Conservation (phyloP, 108 stramenopile genomes). For the Nannochloropsis oceanica region DNA sequence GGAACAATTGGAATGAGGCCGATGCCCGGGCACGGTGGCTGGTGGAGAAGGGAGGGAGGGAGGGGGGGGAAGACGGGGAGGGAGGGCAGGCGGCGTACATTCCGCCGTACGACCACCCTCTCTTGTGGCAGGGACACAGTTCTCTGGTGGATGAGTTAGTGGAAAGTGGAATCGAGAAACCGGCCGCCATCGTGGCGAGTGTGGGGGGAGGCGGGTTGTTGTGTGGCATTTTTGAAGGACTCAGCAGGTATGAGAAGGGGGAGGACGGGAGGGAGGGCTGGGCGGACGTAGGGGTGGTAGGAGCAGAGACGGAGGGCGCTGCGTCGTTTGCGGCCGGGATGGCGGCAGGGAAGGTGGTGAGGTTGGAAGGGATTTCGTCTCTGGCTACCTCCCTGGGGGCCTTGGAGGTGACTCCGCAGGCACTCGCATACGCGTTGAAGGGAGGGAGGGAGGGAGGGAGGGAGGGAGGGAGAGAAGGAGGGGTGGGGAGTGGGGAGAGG, state of each 20-base stretch:
- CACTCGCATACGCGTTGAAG: slow-evolving; percentile 13
- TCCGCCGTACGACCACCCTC: slow-evolving; percentile 64
- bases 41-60: neutral
- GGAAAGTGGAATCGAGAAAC: neutral
- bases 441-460: neutral
- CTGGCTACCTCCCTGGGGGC: slow-evolving; percentile 75
- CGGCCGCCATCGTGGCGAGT: slow-evolving; percentile 58
- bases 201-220: slow-evolving; percentile 80
- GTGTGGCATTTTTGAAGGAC: slow-evolving; percentile 61
- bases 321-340: slow-evolving; percentile 50
- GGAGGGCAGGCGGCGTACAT: slow-evolving; percentile 24
- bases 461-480: neutral
- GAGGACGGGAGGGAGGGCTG: slow-evolving; percentile 37
- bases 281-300: slow-evolving; percentile 37
- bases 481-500: neutral
- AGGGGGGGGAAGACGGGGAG: no score
- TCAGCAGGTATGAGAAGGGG: slow-evolving; percentile 7
- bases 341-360: slow-evolving; percentile 28
- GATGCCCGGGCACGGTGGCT: slow-evolving; percentile 33
- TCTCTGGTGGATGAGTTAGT: slow-evolving; percentile 64
- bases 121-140: slow-evolving; percentile 68
- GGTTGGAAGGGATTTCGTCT: slow-evolving; percentile 48
- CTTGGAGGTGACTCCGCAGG: slow-evolving; percentile 50
- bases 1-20: slow-evolving; percentile 74
- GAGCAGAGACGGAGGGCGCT: slow-evolving; percentile 72